These are phyloP conservation scores for Prunella vulgaris DNA, from an alignment of 257 asterid species.

Conservation along the genomic window DNA sequence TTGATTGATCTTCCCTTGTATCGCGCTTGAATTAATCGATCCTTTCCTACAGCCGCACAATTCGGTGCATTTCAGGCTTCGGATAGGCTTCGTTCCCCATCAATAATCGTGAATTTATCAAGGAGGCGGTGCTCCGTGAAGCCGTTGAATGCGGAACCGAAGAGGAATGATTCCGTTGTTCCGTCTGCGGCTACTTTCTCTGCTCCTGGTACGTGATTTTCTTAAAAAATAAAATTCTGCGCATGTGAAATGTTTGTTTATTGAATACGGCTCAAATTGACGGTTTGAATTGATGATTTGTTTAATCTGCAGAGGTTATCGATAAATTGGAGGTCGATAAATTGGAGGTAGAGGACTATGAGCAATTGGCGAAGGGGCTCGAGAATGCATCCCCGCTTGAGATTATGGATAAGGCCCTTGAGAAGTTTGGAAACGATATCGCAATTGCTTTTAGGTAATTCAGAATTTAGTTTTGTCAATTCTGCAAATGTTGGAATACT, in stretches of 20 bases:
- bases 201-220: slow-evolving; percentile 40
- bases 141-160: slow-evolving; percentile 61
- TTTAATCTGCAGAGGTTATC: slow-evolving; percentile 31
- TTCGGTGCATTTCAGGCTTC: slow-evolving; percentile 48
- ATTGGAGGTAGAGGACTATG: slow-evolving; percentile 50
- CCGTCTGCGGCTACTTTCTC: slow-evolving; percentile 47
- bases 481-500: not conserved
- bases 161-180: slow-evolving; percentile 45
- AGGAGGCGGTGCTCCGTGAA: slow-evolving; percentile 40
- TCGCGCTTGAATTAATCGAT: not conserved
- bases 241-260: slow-evolving; percentile 10
- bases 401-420: slow-evolving; percentile 74
- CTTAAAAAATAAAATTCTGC: not conserved
- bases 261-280: not conserved
- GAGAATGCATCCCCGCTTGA: slow-evolving; percentile 68
- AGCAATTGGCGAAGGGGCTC: slow-evolving; percentile 49
- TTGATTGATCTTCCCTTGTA: not conserved
- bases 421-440: slow-evolving; percentile 61
- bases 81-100: slow-evolving; percentile 37
- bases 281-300: not conserved
- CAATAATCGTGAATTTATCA: slow-evolving; percentile 34
- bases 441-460: slow-evolving; percentile 85
- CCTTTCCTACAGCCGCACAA: slow-evolving; percentile 28
- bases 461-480: not conserved
- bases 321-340: slow-evolving; percentile 43